A percentile compares a stretch with the other conserved stretches of the same genome.
Evolutionary conservation across 2,329 filamentous ascomycete species (phyloP).

Genomic region (Diaporthe vaccinii): DNA sequence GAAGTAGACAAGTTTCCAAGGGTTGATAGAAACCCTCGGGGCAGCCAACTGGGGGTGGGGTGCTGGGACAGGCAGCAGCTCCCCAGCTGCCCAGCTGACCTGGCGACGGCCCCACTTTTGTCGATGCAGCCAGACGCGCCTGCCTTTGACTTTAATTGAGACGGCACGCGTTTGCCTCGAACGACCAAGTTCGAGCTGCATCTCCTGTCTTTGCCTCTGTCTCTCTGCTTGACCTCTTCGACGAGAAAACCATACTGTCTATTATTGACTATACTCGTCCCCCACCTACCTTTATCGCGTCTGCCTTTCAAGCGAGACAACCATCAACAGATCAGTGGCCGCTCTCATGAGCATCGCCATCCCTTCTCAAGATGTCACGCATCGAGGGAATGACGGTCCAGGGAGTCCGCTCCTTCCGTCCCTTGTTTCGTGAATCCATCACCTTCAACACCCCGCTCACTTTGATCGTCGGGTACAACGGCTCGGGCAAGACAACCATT

Average conservation of each 20-base stretch:
- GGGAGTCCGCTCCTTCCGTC: conserved; percentile 88
- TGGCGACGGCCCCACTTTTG: conserved; percentile 20
- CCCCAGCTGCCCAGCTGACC: conserved; percentile 9
- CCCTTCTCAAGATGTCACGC: conserved; percentile 70
- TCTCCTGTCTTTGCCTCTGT: not conserved
- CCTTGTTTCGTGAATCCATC: conserved; percentile 80
- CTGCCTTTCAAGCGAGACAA: not conserved
- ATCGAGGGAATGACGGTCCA: conserved; percentile 91
- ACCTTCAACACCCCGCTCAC: conserved; percentile 89
- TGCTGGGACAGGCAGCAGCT: not conserved
- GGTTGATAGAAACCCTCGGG: not conserved
- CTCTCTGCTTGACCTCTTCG: too few relatives aligned
- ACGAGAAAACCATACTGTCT: not conserved
- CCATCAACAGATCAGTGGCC: not conserved
- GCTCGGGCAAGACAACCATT: conserved; percentile 98
- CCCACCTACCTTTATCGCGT: not conserved
- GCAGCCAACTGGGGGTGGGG: not conserved
- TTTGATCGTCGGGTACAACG: conserved; percentile 96
- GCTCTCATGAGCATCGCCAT: conserved; percentile 35
- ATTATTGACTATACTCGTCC: not conserved
- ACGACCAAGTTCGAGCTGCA: not conserved
- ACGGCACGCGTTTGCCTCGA: conserved; percentile 14
- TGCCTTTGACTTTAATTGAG: conserved; percentile 27
- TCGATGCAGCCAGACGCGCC: conserved; percentile 12
- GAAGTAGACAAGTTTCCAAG: not conserved